Evolutionary conservation across 139 green algal genomes (phyloP).

Genomic region (Chlorella sorokiniana): DNA sequence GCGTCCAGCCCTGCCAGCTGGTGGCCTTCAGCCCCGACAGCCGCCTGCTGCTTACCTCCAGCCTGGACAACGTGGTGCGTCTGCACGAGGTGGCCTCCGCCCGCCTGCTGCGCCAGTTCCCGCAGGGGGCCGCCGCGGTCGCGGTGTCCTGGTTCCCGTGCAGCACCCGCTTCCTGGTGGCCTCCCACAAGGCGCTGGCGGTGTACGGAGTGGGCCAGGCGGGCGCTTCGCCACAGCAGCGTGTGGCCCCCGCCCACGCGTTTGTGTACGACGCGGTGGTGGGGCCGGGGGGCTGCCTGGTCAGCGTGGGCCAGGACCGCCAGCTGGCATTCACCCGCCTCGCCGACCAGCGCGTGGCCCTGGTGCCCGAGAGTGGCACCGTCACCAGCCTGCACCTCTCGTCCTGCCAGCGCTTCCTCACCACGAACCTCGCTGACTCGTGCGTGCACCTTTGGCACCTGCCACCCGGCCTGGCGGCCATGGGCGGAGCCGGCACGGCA

Average conservation of each 20-base stretch:
- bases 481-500: background rate
- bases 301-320: conserved; percentile 71
- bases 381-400: conserved; percentile 62
- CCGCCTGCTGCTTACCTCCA: conserved; percentile 29
- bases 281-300: conserved; percentile 54
- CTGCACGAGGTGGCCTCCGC: conserved; percentile 53
- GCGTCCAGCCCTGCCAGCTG: conserved; percentile 45
- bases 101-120: conserved; percentile 32
- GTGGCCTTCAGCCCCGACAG: conserved; percentile 69
- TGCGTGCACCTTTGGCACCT: conserved; percentile 45
- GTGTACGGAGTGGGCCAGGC: conserved; percentile 16
- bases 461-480: background rate
- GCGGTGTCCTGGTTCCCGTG: conserved; percentile 76
- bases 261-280: conserved; percentile 82
- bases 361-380: conserved; percentile 29
- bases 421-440: conserved; percentile 51
- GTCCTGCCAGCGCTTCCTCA: conserved; percentile 61
- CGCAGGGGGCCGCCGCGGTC: conserved; percentile 45
- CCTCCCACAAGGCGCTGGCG: conserved; percentile 50
- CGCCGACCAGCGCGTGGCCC: conserved; percentile 53
- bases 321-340: conserved; percentile 41
- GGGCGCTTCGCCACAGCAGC: background rate
- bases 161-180: conserved; percentile 63
- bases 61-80: conserved; percentile 50
- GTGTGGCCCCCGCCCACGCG: conserved; percentile 1